phyloP scores from a whole-genome alignment of 2,329 filamentous ascomycete species.

The Geosmithia putterillii region DNA sequence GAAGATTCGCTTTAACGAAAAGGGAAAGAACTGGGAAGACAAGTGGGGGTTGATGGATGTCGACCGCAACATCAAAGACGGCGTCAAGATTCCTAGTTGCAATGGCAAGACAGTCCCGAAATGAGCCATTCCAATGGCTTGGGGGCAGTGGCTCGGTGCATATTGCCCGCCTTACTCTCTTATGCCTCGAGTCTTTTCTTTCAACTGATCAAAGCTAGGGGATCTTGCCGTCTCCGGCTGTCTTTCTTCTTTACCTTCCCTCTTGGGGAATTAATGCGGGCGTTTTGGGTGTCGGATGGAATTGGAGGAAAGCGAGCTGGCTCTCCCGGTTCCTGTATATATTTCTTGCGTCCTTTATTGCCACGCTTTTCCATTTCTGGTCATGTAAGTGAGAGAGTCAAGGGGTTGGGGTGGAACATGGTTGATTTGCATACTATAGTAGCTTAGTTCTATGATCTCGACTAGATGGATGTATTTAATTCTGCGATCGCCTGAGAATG shows the following conservation, averaged over 20 bases:
- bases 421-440: neutral
- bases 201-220: no score
- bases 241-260: neutral
- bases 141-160: neutral
- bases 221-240: no score
- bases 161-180: neutral
- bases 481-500: neutral
- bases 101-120: constrained; percentile 53
- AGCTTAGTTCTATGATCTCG: neutral
- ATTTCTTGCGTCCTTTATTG: neutral
- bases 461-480: neutral
- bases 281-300: neutral
- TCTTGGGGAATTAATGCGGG: neutral
- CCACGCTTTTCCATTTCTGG: neutral
- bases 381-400: neutral
- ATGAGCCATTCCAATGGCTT: neutral
- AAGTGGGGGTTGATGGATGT: constrained; percentile 91
- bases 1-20: constrained; percentile 66
- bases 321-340: neutral
- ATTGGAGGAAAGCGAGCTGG: neutral
- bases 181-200: neutral
- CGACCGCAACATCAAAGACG: constrained; percentile 69
- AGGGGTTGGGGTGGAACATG: neutral
- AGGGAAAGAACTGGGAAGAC: constrained; percentile 73
- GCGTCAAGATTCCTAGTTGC: constrained; percentile 79